Base-by-base conservation (phyloP, 139 green algal species). In the Tetradesmus obliquus region DNA sequence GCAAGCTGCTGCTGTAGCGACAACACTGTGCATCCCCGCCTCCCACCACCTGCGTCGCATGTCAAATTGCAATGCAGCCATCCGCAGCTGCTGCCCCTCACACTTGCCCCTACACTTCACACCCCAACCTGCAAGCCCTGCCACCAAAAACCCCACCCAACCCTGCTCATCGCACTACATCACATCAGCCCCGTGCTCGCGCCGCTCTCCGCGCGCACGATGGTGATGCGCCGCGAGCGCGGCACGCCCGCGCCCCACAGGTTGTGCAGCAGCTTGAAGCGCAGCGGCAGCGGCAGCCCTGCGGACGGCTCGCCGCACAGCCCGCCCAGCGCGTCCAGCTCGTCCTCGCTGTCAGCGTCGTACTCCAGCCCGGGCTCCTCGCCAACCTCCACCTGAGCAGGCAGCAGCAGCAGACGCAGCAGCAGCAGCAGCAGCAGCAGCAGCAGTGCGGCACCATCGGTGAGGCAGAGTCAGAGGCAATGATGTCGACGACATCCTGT, bases 321-420 rank as follows among this genome's bases (percentile, higher is more conserved):
- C 19, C 58, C 60, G 1, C 58, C 45, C 58, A 93, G 13, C 13
- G 85, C 88, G 8, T 92, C 89, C 76, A 95, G 87, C 92, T 95
- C 94, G 55, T 92, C 91, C 79, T 95, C 94, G 13, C 86, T 93
- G 51, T 95, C 94, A 17, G 32, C 86, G 15, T 94, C 94, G 54
- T 94, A 95, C 91, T 96, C 94, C 15, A 96, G 82, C 8, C 93
- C 94, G 45, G 94, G 93, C 92, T 96, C 93, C 60, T 72, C 60
- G 2, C 94, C 94, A 71, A 90, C 79, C 54, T 94, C 89, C 71
- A 95, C 90, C 92, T 94, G 88, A 5, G 66, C 9, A 9, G 22
- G 76, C 17, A 60, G 17, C 2, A 66, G 51, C 85, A 82, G 51
- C 45, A 86, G 51, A 53, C 7, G 54, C 60, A 55, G 32, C 32